Evolutionary conservation across 1,139 yeast species (phyloP), one percentile per base, ranked within the genome.

Genomic region (Wickerhamiella infanticola): DNA sequence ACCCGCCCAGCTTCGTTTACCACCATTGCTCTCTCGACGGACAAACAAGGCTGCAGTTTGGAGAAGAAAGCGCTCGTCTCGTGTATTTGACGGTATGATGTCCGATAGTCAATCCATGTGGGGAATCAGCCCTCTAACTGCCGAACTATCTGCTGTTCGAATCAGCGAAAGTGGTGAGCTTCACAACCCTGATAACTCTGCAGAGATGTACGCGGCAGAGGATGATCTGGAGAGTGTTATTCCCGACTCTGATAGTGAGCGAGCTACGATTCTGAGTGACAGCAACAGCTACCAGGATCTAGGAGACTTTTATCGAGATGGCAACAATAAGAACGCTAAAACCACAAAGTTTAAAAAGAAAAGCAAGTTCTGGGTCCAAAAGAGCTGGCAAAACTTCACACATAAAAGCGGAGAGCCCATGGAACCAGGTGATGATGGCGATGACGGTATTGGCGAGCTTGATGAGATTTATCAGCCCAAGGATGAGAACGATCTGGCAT

Each of bases 401-500:
- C 11, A 39, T 24, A 48, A 47, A 31, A 27, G 31, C n/a, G 45
- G 41, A 7, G 33, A 29, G 11, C 33, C 33, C n/a, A 42, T 54
- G 33, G 58, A 53, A 41, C 48, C 50, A 18, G 56, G 51, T 24
- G 50, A 49, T 8, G 56, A 51, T 26, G 47, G 41, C 24, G 50
- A 45, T 37, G 41, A 26, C 46, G 49, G 35, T 38, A 45, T 26
- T 24, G 52, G 49, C 18, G 53, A 46, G 11, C 47, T 41, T 13
- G 51, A 46, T 24, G 56, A 55, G 23, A 50, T 39, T 8, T 50
- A 45, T 8, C 51, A 47, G 11, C 25, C 42, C 7, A 50, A 52
- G 47, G 47, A 49, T 9, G 61, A 58, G 37, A 51, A 56, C 44
- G 56, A 58, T 42, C 42, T 59, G 40, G 65, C 63, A 3, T 61